These are phyloP conservation scores for Pseudocercospora macadamiae DNA, from an alignment of 2,329 filamentous ascomycete species.

Conservation along the genomic window DNA sequence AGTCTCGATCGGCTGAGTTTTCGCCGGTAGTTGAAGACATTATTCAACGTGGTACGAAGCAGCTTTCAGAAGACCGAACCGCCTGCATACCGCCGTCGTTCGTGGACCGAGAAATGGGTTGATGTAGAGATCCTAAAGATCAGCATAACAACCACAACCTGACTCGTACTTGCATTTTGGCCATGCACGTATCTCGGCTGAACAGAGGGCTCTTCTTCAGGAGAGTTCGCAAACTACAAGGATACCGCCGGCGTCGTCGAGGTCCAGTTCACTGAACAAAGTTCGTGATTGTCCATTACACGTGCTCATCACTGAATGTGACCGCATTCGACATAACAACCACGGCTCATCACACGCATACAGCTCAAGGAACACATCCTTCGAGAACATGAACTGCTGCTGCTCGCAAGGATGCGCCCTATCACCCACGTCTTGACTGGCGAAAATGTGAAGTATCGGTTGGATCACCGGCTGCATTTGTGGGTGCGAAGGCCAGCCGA, in stretches of 20 bases:
- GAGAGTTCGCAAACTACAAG: neutral
- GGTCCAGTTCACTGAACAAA: neutral
- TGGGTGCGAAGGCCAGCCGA: too few species aligned
- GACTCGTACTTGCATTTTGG: conserved; percentile 1
- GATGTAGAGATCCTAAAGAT: neutral
- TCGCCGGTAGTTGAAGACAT: neutral
- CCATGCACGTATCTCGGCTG: neutral
- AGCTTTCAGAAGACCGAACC: neutral
- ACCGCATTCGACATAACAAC: neutral
- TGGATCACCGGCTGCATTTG: too few species aligned
- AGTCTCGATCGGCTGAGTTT: neutral
- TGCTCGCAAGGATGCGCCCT: neutral
- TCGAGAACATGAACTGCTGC: neutral
- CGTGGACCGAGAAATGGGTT: too few species aligned
- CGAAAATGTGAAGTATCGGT: too few species aligned
- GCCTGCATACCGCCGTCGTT: neutral
- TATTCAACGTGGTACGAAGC: neutral
- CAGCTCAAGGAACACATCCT: neutral
- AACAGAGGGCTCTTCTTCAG: neutral
- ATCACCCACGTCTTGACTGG: too few species aligned
- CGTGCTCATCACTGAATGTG: neutral
- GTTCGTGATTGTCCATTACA: neutral
- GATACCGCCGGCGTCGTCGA: neutral
- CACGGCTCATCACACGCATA: neutral
- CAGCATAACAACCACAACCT: conserved; percentile 1